Evolutionary conservation across 495 filamentous ascomycete species (phyloP), one percentile per base, ranked within the genome.

Genomic region (Massariosphaeria phaeospora): DNA sequence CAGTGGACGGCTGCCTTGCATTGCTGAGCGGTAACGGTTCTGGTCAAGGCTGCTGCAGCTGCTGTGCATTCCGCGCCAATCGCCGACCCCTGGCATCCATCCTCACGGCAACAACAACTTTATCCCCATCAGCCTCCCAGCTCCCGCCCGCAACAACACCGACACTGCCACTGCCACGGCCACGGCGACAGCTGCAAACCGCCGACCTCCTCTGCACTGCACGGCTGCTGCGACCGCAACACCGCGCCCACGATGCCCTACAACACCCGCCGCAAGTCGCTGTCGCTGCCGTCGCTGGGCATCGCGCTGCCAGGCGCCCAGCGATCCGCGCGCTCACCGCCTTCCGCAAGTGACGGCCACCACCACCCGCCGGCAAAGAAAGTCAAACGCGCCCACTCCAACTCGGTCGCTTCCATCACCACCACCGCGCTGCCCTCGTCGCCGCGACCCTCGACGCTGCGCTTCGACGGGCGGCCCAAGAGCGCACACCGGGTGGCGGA

Each of bases 241-340:
- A 2, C 20, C 47, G 23, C 36, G 55, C 24, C 26, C 68, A 81
- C 56, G 63, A 95, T 95, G 89, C 89, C 89, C 58, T 96, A 96
- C 79, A 96, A 98, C 72, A 98, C 93, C 57, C 86, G 93, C 72
- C 84, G 93, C 71, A 98, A 97, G 75, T 95, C 90, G 67, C 73
- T 98, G 65, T 98, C 93, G 26, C 77, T 98, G 59, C 87, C 89
- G 18, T 91, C 89, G 53, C 79, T 97, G 59, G 93, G 93, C 67
- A 95, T 97, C 57, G 88, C 91, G 63, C 73, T 98, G 41, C 93
- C 90, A 42, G 84, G 85, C 66, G 80, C 83, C 53, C 82, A 84
- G 50, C 80, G 89, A 70, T 55, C 68, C 23, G 39, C 55, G 21
- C 81, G 83, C 69, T 81, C 81, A 63, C 81, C 85, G 59, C 81